A percentile compares a stretch with the other conserved stretches of the same genome.
These are phyloP conservation scores for Fistulinella prunicolor DNA, from an alignment of 768 basidiomycete species.

Conservation along the genomic window DNA sequence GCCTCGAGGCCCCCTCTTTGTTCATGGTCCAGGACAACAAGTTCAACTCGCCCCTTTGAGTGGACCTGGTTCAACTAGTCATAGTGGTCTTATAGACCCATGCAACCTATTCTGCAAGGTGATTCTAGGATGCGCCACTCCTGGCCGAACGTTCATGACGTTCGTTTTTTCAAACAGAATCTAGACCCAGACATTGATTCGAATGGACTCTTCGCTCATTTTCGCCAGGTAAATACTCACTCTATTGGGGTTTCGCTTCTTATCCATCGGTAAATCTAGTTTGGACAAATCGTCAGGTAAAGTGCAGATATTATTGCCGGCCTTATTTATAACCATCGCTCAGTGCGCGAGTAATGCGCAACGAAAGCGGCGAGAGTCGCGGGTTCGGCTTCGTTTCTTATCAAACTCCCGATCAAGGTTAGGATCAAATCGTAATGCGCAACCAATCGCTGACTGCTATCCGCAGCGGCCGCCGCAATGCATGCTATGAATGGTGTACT, in stretches of 20 bases:
- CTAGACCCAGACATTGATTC: constrained; percentile 84
- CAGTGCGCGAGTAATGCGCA: constrained; percentile 91
- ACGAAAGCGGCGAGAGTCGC: constrained; percentile 74
- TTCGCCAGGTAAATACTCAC: constrained; percentile 55
- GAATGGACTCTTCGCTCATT: constrained; percentile 78
- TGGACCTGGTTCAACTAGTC: constrained; percentile 78
- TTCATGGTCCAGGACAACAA: constrained; percentile 88
- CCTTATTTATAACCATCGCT: not conserved
- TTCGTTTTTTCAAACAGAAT: constrained; percentile 49
- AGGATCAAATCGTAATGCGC: not conserved
- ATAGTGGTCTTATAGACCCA: constrained; percentile 86
- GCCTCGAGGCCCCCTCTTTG: constrained; percentile 47
- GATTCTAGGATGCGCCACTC: constrained; percentile 7
- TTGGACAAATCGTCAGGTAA: constrained; percentile 87
- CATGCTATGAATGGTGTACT: constrained; percentile 76
- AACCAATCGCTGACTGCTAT: constrained; percentile 4
- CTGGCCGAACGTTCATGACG: not conserved
- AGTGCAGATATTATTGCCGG: not conserved
- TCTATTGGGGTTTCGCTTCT: constrained; percentile 8
- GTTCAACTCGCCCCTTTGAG: constrained; percentile 73
- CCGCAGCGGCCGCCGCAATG: constrained; percentile 66
- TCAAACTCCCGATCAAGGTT: constrained; percentile 82
- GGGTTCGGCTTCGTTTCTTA: constrained; percentile 92
- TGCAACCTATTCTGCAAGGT: constrained; percentile 92
- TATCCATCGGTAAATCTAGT: constrained; percentile 43